Evolutionary conservation across 208 protist species (phyloP).

Genomic region (Angomonas desouzai): DNA sequence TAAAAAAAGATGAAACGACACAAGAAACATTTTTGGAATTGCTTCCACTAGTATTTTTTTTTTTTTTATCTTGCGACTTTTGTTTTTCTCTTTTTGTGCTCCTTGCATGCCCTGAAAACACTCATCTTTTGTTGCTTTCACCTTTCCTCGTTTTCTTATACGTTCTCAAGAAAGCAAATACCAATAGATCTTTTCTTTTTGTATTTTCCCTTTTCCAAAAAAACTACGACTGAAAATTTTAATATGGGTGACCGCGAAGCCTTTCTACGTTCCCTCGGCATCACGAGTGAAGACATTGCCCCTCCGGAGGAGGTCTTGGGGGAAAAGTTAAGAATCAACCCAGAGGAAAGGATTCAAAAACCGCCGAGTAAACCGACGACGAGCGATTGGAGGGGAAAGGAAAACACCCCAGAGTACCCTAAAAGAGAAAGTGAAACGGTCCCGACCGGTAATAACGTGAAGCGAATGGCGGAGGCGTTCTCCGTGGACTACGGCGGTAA

Average conservation of each 20-base stretch:
- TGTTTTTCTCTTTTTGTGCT: too few species aligned
- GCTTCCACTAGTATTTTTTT: not conserved
- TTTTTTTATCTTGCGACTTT: not conserved
- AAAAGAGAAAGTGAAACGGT: too few species aligned
- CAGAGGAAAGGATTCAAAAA: not conserved
- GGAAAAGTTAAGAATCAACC: not conserved
- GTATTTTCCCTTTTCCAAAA: too few species aligned
- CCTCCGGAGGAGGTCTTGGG: constrained; percentile 7
- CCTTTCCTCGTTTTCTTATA: too few species aligned
- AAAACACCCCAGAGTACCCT: too few species aligned
- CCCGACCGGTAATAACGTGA: not conserved
- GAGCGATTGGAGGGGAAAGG: too few species aligned
- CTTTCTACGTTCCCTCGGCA: constrained; percentile 77
- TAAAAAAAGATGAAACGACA: not conserved
- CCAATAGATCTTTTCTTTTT: too few species aligned
- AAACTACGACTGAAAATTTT: not conserved
- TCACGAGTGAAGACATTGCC: constrained; percentile 61
- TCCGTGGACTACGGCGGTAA: not conserved
- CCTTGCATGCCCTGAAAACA: too few species aligned
- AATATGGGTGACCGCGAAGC: constrained; percentile 36
- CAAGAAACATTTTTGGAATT: too few species aligned
- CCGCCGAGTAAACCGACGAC: too few species aligned
- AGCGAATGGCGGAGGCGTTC: not conserved
- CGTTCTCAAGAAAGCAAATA: too few species aligned
- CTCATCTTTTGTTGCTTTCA: too few species aligned